These are phyloP conservation scores for Podaxis sp. DNA, from an alignment of 768 basidiomycete genomes.

Conservation along the genomic window DNA sequence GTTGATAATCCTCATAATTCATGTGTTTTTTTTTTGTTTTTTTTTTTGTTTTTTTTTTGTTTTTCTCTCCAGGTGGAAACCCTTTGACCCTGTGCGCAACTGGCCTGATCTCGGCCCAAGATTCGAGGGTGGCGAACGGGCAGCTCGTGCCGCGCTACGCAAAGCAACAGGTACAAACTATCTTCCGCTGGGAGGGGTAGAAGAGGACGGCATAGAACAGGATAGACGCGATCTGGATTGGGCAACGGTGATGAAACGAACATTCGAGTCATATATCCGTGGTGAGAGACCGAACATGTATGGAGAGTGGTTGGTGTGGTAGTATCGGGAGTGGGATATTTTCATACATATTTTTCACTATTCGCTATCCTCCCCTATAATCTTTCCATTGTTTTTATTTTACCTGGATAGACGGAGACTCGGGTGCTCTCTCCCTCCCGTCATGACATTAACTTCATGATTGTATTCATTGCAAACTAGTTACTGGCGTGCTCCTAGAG, in stretches of 20 bases:
- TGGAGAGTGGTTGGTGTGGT: constrained; percentile 73
- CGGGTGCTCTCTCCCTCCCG: background rate
- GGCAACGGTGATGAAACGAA: constrained; percentile 92
- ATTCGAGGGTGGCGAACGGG: constrained; percentile 72
- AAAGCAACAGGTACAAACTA: background rate
- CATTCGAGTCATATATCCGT: constrained; percentile 89
- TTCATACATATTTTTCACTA: background rate
- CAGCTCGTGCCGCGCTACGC: constrained; percentile 43
- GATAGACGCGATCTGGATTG: constrained; percentile 85
- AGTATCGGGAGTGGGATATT: background rate
- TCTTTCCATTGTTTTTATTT: background rate
- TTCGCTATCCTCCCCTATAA: background rate
- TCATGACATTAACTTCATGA: constrained; percentile 6
- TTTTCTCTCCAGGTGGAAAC: constrained; percentile 67
- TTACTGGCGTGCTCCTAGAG: constrained; percentile 8
- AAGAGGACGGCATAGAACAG: constrained; percentile 44
- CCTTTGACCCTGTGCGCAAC: constrained; percentile 90
- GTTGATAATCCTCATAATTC: too few relatives aligned
- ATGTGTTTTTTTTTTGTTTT: constrained; percentile 9
- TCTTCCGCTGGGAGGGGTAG: constrained; percentile 21
- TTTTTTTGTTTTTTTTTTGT: constrained; percentile 12
- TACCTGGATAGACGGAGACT: background rate
- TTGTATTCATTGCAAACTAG: constrained; percentile 3
- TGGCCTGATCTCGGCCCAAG: constrained; percentile 89
- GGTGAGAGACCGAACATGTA: constrained; percentile 95